Percentiles rank a stretch among this genome's conserved stretches.
These are phyloP conservation scores for Penstemon newberryi DNA, from an alignment of 257 asterid genomes.

Conservation along the genomic window DNA sequence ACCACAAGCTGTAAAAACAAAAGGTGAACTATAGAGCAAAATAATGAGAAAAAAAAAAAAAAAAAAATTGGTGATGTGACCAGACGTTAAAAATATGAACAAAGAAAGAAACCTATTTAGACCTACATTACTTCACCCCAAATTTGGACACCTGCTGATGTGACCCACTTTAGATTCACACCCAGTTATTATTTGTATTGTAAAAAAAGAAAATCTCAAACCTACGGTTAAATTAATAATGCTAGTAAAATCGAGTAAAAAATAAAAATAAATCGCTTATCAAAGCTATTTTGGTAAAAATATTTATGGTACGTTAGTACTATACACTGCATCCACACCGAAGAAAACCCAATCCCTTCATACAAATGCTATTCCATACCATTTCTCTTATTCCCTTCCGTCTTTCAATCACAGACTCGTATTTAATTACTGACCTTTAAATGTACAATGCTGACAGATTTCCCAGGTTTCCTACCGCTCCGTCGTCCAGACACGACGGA, in stretches of 20 bases:
- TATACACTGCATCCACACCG: too few relatives aligned
- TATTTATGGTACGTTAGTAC: neutral
- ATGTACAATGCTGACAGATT: conserved; percentile 70
- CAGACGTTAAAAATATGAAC: conserved; percentile 35
- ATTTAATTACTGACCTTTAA: conserved; percentile 55
- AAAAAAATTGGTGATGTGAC: conserved; percentile 56
- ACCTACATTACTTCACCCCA: conserved; percentile 35
- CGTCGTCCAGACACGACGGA: conserved; percentile 27
- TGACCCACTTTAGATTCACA: conserved; percentile 69
- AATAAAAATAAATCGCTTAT: conserved; percentile 33
- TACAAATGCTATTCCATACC: conserved; percentile 3
- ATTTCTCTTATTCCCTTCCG: neutral
- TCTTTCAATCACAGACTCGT: conserved; percentile 5
- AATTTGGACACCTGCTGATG: conserved; percentile 70
- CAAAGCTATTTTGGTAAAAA: conserved; percentile 36
- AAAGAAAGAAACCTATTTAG: conserved; percentile 29
- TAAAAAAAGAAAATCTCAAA: conserved; percentile 7
- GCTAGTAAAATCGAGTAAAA: neutral
- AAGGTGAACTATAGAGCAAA: neutral
- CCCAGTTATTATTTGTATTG: conserved; percentile 35
- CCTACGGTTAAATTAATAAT: conserved; percentile 21
- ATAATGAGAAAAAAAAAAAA: neutral
- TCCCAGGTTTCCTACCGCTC: conserved; percentile 47
- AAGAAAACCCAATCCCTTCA: too few relatives aligned
- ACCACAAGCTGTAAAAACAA: conserved; percentile 1